phyloP scores from a whole-genome alignment of 2,329 filamentous ascomycete species.

The Fusarium keratoplasticum region DNA sequence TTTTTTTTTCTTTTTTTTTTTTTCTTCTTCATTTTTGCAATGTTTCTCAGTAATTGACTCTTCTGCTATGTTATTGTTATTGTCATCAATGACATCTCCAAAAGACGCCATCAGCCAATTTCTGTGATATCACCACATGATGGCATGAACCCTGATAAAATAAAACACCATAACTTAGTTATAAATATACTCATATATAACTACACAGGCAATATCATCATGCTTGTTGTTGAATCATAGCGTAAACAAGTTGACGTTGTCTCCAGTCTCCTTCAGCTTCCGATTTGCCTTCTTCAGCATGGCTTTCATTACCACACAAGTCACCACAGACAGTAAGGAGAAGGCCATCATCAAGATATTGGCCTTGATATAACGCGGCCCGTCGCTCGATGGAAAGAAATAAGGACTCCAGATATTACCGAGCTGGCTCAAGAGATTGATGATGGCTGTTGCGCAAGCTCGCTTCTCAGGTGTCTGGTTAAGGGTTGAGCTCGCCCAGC shows the following conservation, averaged over 20 bases:
- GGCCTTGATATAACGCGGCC: slow-evolving; percentile 38
- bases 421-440: slow-evolving; percentile 36
- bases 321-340: not conserved
- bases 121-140: not conserved
- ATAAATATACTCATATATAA: too few species aligned
- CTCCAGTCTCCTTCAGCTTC: not conserved
- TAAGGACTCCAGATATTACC: slow-evolving; percentile 45
- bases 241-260: not conserved
- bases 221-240: not conserved
- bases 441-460: slow-evolving; percentile 39
- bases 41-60: not conserved
- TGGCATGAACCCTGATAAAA: not conserved
- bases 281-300: not conserved
- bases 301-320: not conserved
- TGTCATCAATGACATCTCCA: not conserved
- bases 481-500: slow-evolving; percentile 50
- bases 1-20: too few species aligned
- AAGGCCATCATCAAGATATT: slow-evolving; percentile 40
- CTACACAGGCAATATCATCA: not conserved
- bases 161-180: not conserved
- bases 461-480: slow-evolving; percentile 52
- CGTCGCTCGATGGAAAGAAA: slow-evolving; percentile 41
- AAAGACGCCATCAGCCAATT: too few species aligned
- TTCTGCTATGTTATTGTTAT: not conserved
- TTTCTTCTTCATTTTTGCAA: not conserved